Base-by-base conservation (phyloP, 2,329 filamentous ascomycete genomes). In the Parastagonospora avenae region DNA sequence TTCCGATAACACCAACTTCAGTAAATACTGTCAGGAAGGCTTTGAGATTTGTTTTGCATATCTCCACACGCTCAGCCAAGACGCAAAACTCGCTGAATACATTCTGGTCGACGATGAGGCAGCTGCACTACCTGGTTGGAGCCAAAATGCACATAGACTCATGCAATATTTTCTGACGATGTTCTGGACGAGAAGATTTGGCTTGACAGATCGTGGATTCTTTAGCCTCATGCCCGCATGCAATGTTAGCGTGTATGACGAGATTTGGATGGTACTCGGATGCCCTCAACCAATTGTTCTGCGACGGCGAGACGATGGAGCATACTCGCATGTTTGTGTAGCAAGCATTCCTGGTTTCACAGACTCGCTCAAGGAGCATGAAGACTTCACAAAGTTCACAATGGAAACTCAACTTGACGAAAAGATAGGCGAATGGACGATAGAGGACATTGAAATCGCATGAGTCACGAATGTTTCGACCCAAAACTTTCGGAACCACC, bases 261-360 rank as follows among this genome's bases (percentile, higher is more conserved):
- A 51, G 10, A n/a, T 51, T 11, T 46, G 48, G 42, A 28, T 51
- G 8, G 37, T 45, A 27, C 14, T 51, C 12, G 48, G 48, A 14
- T 46, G 31, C 37, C 12, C 27, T 9, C 4, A 15, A 2, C 48
- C 36, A 12, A 15, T 46, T 5, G 11, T 46, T 7, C 16, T 46
- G 6, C 31, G 42, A 12, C 42, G 24, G 12, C 11, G 15, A 15
- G 27, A n/a, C 8, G 37, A 42, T 15, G 38, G 38, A 19, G 16
- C 9, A 10, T 51, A 51, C 27, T 28, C 15, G 31, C 38, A 46
- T 19, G 31, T 51, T 8, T 46, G 48, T n/a, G 9, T 31, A 2
- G 48, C 42, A 7, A 8, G 28, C 6, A 46, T 51, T 2, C 42
- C 48, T 5, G 30, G 19, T 24, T 5, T 24, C 19, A 24, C 19